Conservation (phyloP, 768 basidiomycete species). For the Naematelia encephala region DNA sequence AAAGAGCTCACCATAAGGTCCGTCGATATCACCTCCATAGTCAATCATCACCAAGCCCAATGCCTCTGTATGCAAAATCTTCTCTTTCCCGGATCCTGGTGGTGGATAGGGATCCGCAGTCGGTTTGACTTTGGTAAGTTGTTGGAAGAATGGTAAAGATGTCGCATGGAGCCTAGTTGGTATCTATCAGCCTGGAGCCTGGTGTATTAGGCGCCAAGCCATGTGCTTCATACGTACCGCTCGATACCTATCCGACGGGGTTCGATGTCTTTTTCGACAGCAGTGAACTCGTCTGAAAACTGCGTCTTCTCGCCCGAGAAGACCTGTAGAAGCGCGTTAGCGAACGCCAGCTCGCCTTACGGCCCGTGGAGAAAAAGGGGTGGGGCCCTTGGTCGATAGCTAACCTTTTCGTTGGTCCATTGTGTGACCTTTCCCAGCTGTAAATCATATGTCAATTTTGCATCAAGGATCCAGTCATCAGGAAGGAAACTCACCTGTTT, state of each 20-base stretch:
- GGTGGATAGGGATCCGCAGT: slow-evolving; percentile 58
- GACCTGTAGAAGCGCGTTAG: slow-evolving; percentile 55
- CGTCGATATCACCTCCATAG: slow-evolving; percentile 77
- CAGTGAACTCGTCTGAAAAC: slow-evolving; percentile 72
- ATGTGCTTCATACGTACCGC: slow-evolving; percentile 57
- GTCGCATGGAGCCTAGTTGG: slow-evolving; percentile 68
- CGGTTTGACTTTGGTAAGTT: slow-evolving; percentile 69
- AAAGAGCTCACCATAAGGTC: slow-evolving; percentile 56
- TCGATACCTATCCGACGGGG: slow-evolving; percentile 68
- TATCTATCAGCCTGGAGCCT: background rate
- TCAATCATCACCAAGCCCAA: slow-evolving; percentile 82
- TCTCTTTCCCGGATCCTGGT: slow-evolving; percentile 58
- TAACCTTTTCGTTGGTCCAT: slow-evolving; percentile 46
- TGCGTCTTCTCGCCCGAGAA: slow-evolving; percentile 75
- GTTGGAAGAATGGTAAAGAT: slow-evolving; percentile 67
- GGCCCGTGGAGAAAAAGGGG: too few species aligned
- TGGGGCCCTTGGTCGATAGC: background rate
- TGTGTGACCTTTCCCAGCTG: slow-evolving; percentile 47
- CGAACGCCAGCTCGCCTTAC: background rate
- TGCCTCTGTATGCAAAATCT: slow-evolving; percentile 71
- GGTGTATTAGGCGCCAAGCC: background rate
- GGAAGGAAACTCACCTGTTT: slow-evolving; percentile 29
- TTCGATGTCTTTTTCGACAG: slow-evolving; percentile 80
- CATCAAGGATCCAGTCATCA: background rate
- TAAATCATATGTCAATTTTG: background rate